Conservation (phyloP, 2,329 filamentous ascomycete genomes). For the Alternaria sp. region DNA sequence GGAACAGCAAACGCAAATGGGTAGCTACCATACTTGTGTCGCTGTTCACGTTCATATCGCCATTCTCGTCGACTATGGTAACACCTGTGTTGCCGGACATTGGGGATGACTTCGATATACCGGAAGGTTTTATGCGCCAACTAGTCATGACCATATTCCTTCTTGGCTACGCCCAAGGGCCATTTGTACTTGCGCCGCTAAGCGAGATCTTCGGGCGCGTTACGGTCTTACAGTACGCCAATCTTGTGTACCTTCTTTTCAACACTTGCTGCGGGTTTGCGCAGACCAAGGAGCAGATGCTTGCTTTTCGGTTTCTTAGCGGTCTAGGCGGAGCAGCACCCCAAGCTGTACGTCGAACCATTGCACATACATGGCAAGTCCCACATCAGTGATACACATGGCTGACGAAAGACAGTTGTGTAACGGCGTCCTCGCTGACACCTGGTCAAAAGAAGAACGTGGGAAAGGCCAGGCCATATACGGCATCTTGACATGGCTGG, state of each 20-base stretch:
- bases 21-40: constrained; percentile 53
- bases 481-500: constrained; percentile 66
- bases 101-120: constrained; percentile 40
- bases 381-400: background rate
- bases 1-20: constrained; percentile 54
- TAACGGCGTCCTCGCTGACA: constrained; percentile 55
- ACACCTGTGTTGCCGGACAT: constrained; percentile 43
- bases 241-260: constrained; percentile 43
- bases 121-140: constrained; percentile 33
- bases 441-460: constrained; percentile 66
- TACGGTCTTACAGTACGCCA: constrained; percentile 41
- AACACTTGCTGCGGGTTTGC: constrained; percentile 46
- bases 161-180: constrained; percentile 47
- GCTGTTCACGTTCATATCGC: constrained; percentile 48
- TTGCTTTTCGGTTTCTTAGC: constrained; percentile 43
- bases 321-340: constrained; percentile 44
- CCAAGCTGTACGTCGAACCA: constrained; percentile 33
- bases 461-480: constrained; percentile 68
- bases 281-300: constrained; percentile 36
- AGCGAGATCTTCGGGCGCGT: constrained; percentile 47
- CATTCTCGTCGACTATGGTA: constrained; percentile 49
- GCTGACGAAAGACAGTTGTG: constrained; percentile 28
- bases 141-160: constrained; percentile 48
- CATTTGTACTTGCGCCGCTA: constrained; percentile 44
- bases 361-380: background rate